Evolutionary conservation across 208 protist species (phyloP).

Genomic region (Histomonas meleagridis): DNA sequence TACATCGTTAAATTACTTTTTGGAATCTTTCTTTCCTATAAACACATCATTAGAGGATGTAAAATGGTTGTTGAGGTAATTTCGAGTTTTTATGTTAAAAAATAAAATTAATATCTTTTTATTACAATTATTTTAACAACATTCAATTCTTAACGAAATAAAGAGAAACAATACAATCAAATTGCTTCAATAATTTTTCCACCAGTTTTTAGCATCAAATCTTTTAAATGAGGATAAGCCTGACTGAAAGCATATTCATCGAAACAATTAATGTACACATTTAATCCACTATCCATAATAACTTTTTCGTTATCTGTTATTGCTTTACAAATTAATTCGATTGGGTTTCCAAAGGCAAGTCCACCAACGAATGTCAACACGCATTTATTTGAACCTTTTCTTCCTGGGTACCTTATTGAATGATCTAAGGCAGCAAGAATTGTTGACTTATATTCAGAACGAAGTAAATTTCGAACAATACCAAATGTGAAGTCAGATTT

Average conservation of each 20-base stretch:
- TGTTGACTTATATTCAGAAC: not conserved
- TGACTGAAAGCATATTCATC: not conserved
- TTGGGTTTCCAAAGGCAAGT: not conserved
- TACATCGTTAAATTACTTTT: no score
- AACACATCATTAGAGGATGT: no score
- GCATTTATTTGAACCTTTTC: not conserved
- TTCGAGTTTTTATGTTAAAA: no score
- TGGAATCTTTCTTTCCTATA: no score
- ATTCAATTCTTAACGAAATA: no score
- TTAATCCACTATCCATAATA: not conserved
- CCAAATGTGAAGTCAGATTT: not conserved
- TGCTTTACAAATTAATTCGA: not conserved
- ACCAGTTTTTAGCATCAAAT: not conserved
- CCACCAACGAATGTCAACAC: not conserved
- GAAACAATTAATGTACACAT: slow-evolving; percentile 4
- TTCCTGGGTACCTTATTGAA: not conserved
- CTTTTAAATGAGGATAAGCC: slow-evolving; percentile 13
- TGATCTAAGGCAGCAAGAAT: not conserved
- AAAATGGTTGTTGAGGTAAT: no score
- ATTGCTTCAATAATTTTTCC: not conserved
- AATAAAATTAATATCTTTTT: no score
- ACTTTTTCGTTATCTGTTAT: not conserved
- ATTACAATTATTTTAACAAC: no score
- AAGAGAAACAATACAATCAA: no score
- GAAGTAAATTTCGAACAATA: not conserved